Conservation (phyloP, 2,329 filamentous ascomycete genomes). For the Hymenotorrendiella dingleyae region DNA sequence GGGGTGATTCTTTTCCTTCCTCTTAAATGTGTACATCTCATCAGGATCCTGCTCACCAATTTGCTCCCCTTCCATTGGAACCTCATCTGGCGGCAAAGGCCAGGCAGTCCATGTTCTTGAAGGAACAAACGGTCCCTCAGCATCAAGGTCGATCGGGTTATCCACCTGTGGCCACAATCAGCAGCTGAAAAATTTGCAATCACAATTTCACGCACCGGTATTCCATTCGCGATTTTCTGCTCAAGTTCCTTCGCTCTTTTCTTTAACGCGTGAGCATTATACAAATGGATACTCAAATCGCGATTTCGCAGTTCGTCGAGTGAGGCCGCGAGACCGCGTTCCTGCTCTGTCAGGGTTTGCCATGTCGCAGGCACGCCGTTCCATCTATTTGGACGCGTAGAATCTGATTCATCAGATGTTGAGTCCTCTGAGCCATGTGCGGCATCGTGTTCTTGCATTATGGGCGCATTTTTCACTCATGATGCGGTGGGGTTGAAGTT, state of each 20-base stretch:
- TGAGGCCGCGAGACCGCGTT: constrained; percentile 56
- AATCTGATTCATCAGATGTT: constrained; percentile 25
- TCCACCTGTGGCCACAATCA: too few relatives aligned
- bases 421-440: constrained; percentile 37
- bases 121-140: constrained; percentile 43
- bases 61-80: constrained; percentile 53
- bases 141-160: constrained; percentile 24
- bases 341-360: constrained; percentile 53
- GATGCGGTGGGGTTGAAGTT: too few relatives aligned
- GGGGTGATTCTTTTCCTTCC: constrained; percentile 38
- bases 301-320: constrained; percentile 57
- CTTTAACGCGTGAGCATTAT: constrained; percentile 69
- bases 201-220: constrained; percentile 33
- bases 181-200: too few relatives aligned
- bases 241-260: constrained; percentile 29
- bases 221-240: constrained; percentile 11
- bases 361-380: constrained; percentile 62
- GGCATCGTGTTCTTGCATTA: neutral
- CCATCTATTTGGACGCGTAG: constrained; percentile 63
- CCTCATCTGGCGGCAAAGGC: constrained; percentile 60
- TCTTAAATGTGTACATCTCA: constrained; percentile 46
- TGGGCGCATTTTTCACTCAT: too few relatives aligned
- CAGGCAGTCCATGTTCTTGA: constrained; percentile 74
- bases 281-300: constrained; percentile 72
- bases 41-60: constrained; percentile 41